A percentile compares a stretch with the other conserved stretches of the same genome.
Evolutionary conservation across 2,329 filamentous ascomycete genomes (phyloP).

Genomic region (Alternaria brassicicola): DNA sequence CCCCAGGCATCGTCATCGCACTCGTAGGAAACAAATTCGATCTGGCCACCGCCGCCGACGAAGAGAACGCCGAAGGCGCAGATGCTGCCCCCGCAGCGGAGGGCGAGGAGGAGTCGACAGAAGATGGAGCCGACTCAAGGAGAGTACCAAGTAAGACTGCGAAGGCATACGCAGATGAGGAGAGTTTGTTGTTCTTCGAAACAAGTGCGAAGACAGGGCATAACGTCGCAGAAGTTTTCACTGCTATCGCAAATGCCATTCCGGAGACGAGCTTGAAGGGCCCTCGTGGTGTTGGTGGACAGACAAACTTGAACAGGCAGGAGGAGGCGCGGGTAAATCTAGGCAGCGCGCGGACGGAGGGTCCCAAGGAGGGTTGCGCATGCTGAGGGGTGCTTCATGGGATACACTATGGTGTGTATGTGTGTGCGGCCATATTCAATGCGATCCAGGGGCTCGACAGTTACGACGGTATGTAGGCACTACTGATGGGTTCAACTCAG

Average conservation of each 20-base stretch:
- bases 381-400: slow-evolving; percentile 61
- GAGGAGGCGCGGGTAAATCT: slow-evolving; percentile 81
- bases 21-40: slow-evolving; percentile 91
- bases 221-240: slow-evolving; percentile 96
- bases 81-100: slow-evolving; percentile 57
- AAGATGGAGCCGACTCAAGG: slow-evolving; percentile 74
- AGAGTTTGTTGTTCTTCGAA: slow-evolving; percentile 94
- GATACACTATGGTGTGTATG: background rate
- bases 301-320: slow-evolving; percentile 61
- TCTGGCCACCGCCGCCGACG: slow-evolving; percentile 63
- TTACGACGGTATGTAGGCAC: background rate
- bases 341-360: slow-evolving; percentile 70
- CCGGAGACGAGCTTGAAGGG: slow-evolving; percentile 96
- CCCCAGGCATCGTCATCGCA: slow-evolving; percentile 94
- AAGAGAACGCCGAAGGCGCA: slow-evolving; percentile 56
- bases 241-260: slow-evolving; percentile 96
- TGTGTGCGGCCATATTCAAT: background rate
- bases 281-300: slow-evolving; percentile 68
- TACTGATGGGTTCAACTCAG: background rate
- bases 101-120: slow-evolving; percentile 59
- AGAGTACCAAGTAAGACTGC: slow-evolving; percentile 93
- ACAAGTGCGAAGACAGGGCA: slow-evolving; percentile 95
- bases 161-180: slow-evolving; percentile 91
- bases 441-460: background rate
- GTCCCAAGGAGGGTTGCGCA: slow-evolving; percentile 89